phyloP scores from a whole-genome alignment of 2,329 filamentous ascomycete genomes.

The Graphilbum sp. region DNA sequence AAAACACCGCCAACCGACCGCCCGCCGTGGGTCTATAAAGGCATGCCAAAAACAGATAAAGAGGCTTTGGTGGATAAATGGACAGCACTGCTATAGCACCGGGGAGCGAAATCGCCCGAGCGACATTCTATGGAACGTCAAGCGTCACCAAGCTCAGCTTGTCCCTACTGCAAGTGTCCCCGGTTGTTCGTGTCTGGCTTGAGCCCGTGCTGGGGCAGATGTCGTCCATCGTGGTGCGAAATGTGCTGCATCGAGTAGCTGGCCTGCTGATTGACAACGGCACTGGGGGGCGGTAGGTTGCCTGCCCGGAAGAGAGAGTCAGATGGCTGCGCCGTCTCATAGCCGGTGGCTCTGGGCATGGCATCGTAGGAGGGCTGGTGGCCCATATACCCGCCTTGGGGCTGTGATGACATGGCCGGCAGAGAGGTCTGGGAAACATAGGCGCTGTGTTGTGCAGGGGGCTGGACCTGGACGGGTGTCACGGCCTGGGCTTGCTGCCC shows the following conservation, averaged over 20 bases:
- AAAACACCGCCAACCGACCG: background rate
- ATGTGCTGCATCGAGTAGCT: constrained; percentile 9
- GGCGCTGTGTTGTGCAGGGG: constrained; percentile 2
- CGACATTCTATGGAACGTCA: too few species aligned
- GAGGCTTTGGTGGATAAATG: too few species aligned
- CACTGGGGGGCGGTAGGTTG: constrained; percentile 8
- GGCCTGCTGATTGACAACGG: constrained; percentile 8
- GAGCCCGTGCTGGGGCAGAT: constrained; percentile 5
- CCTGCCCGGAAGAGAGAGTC: constrained; percentile 12
- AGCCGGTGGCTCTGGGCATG: background rate
- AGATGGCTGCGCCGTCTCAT: background rate
- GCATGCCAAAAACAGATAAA: too few species aligned
- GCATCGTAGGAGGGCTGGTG: background rate
- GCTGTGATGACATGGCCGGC: constrained; percentile 10
- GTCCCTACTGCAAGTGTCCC: constrained; percentile 7
- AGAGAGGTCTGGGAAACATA: constrained; percentile 16
- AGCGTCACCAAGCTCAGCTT: too few species aligned
- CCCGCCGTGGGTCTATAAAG: background rate
- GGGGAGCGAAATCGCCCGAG: too few species aligned
- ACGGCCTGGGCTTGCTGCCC: background rate
- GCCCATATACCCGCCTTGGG: constrained; percentile 12
- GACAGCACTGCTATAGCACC: too few species aligned
- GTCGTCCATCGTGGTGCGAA: constrained; percentile 8
- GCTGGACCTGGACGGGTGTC: background rate
- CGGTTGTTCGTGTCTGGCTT: constrained; percentile 9